phyloP scores from a whole-genome alignment of 2,329 filamentous ascomycete species.

The Dendrostoma leiphaemia region DNA sequence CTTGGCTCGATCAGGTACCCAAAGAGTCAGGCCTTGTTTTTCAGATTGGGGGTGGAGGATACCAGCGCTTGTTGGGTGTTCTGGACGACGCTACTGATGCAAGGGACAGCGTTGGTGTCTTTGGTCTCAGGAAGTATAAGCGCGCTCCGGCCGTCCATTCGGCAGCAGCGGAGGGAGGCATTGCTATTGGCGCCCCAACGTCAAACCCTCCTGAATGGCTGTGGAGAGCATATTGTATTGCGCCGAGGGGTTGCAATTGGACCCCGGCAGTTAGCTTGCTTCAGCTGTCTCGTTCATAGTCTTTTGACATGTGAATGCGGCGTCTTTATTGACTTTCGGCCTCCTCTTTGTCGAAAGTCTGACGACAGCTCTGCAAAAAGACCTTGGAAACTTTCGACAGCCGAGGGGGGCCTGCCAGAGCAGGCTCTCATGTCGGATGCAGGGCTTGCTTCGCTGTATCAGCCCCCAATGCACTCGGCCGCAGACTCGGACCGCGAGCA shows the following conservation, averaged over 20 bases:
- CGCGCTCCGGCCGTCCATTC: neutral
- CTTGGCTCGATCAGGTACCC: constrained; percentile 13
- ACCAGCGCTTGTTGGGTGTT: constrained; percentile 1
- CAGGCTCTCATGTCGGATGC: neutral
- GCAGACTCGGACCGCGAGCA: constrained; percentile 17
- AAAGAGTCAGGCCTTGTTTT: neutral
- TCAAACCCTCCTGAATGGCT: too few species aligned
- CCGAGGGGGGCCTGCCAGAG: neutral
- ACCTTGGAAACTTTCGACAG: neutral
- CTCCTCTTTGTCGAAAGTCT: neutral
- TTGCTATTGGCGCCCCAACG: neutral
- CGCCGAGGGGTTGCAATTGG: neutral
- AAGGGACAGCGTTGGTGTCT: constrained; percentile 11
- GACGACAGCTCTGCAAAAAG: neutral
- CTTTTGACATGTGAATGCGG: neutral
- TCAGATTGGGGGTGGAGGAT: constrained; percentile 1
- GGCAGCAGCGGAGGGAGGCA: neutral
- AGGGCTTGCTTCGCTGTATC: neutral
- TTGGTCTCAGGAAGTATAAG: too few species aligned
- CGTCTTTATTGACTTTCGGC: neutral
- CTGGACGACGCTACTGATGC: constrained; percentile 4
- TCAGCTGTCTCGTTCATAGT: neutral
- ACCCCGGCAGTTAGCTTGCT: neutral
- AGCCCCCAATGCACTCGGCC: constrained; percentile 15
- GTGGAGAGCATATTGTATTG: too few species aligned